Evolutionary conservation across 257 asterid species (phyloP).

Genomic region (Linderniella brevidens): DNA sequence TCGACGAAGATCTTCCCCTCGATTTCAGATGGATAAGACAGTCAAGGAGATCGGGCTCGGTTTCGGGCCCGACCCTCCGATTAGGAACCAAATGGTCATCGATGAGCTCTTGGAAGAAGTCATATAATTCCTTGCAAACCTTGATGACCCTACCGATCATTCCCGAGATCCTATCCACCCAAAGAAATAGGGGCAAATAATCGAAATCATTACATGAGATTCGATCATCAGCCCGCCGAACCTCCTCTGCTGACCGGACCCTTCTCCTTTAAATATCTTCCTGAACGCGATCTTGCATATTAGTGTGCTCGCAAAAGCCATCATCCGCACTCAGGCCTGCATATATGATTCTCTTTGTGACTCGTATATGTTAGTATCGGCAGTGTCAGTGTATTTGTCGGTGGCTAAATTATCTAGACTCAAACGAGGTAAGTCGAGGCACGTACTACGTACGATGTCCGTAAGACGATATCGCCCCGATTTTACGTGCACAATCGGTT

Average conservation of each 20-base stretch:
- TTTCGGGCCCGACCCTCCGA: neutral
- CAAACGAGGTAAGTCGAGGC: too few species aligned
- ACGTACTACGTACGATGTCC: too few species aligned
- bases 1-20: neutral
- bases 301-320: neutral
- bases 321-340: neutral
- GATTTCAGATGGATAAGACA: constrained; percentile 17
- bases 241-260: neutral
- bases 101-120: constrained; percentile 16
- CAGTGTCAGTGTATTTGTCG: too few species aligned
- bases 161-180: constrained; percentile 20
- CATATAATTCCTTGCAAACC: constrained; percentile 13
- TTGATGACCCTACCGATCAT: constrained; percentile 17
- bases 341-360: too few species aligned
- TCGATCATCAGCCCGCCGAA: neutral
- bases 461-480: too few species aligned
- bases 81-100: constrained; percentile 14
- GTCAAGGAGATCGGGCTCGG: constrained; percentile 19
- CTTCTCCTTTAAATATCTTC: neutral
- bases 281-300: neutral
- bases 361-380: too few species aligned
- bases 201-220: constrained; percentile 8
- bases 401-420: too few species aligned
- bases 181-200: constrained; percentile 15
- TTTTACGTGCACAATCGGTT: too few species aligned